Conservation (phyloP, 768 basidiomycete genomes). For the Dendrothele bispora region DNA sequence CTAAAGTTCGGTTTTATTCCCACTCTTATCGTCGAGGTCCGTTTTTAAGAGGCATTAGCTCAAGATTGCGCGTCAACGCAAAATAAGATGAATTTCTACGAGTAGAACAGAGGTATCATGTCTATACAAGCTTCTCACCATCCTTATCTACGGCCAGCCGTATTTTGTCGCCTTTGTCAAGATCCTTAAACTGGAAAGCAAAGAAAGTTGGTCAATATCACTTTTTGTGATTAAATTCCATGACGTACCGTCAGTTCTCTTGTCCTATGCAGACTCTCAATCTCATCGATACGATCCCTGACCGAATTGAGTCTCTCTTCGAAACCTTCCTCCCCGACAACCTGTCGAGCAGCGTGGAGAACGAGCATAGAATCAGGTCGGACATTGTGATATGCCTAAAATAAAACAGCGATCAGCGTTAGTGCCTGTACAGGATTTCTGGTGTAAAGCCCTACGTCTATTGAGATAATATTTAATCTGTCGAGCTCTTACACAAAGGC, state of each 20-base stretch:
- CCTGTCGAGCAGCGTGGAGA: constrained; percentile 68
- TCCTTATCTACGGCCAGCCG: constrained; percentile 34
- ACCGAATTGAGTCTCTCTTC: constrained; percentile 76
- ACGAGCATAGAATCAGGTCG: constrained; percentile 80
- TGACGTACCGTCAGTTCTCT: constrained; percentile 67
- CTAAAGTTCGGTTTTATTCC: too few relatives aligned
- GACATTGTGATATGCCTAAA: constrained; percentile 69
- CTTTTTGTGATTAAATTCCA: not conserved
- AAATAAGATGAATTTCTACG: too few relatives aligned
- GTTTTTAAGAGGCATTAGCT: too few relatives aligned
- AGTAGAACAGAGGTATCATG: too few relatives aligned
- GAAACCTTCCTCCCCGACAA: constrained; percentile 75
- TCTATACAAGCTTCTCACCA: constrained; percentile 15
- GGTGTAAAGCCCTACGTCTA: constrained; percentile 60
- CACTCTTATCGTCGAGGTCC: too few relatives aligned
- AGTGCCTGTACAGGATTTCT: too few relatives aligned
- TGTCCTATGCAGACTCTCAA: constrained; percentile 82
- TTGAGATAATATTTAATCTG: constrained; percentile 69
- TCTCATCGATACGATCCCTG: constrained; percentile 77
- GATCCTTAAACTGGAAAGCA: constrained; percentile 39
- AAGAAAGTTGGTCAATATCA: not conserved
- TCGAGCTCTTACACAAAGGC: constrained; percentile 51
- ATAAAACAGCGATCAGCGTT: too few relatives aligned
- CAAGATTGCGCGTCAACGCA: too few relatives aligned
- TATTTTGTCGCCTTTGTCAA: constrained; percentile 28